phyloP scores from a whole-genome alignment of 306 rosid species.

The Fragaria iinumae region DNA sequence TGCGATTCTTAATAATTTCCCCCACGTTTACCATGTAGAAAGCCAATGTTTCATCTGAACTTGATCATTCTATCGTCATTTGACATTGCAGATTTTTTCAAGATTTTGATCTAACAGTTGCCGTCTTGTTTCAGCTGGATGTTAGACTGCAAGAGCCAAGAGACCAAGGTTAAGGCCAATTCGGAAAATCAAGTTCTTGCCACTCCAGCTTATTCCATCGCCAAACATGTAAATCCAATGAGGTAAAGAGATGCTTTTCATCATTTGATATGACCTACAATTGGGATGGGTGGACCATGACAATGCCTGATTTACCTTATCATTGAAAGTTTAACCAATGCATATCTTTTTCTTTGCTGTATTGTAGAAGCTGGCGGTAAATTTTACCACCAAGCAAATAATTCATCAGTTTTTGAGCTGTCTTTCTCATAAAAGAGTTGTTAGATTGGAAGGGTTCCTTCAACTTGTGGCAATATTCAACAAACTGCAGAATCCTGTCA shows the following conservation, averaged over 20 bases:
- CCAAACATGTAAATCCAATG: constrained; percentile 4
- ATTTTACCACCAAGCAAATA: not conserved
- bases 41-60: not conserved
- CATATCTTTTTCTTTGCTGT: not conserved
- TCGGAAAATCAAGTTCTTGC: not conserved
- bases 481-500: constrained; percentile 14
- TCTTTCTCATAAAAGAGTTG: constrained; percentile 7
- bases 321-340: not conserved
- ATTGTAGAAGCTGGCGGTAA: not conserved
- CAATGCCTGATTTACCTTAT: not conserved
- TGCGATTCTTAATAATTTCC: not conserved
- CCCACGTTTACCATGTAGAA: not conserved
- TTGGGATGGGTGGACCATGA: not conserved
- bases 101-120: not conserved
- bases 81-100: not conserved
- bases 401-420: not conserved
- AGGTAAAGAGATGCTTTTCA: not conserved
- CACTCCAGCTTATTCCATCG: not conserved
- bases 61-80: not conserved
- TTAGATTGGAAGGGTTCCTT: constrained; percentile 20
- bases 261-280: constrained; percentile 1
- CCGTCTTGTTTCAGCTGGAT: not conserved
- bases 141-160: no score
- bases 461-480: constrained; percentile 19
- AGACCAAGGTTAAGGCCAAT: not conserved